These are phyloP conservation scores for Pseudomicrostroma phylloplanum DNA, from an alignment of 1,284 basidiomycete species.

Conservation along the genomic window DNA sequence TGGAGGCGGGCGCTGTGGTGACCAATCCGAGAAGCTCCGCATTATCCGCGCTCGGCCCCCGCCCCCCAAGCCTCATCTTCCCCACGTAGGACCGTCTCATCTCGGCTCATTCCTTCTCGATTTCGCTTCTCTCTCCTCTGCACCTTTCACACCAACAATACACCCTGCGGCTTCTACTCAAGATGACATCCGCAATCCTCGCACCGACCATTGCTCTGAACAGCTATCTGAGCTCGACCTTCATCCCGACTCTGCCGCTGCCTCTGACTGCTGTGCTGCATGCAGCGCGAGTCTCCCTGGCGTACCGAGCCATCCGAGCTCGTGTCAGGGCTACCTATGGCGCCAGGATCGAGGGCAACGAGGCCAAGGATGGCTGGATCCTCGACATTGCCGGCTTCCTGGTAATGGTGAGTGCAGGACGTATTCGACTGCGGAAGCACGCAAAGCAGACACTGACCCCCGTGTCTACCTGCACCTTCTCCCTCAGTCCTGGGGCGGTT, in stretches of 20 bases:
- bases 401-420: constrained; percentile 26
- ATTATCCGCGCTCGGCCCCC: too few species aligned
- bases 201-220: constrained; percentile 26
- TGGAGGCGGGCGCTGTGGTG: too few species aligned
- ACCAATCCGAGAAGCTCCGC: too few species aligned
- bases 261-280: constrained; percentile 31
- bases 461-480: background rate
- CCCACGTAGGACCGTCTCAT: too few species aligned
- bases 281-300: constrained; percentile 31
- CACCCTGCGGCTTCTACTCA: background rate
- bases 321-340: constrained; percentile 14
- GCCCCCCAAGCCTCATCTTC: too few species aligned
- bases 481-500: constrained; percentile 32
- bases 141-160: background rate
- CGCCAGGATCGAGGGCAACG: background rate
- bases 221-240: constrained; percentile 18
- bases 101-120: too few species aligned
- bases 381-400: constrained; percentile 34
- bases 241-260: constrained; percentile 32
- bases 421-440: background rate
- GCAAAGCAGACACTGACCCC: background rate
- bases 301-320: constrained; percentile 23
- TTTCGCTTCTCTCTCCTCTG: too few species aligned
- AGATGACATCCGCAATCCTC: constrained; percentile 10
- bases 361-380: constrained; percentile 9